Base-by-base conservation (phyloP, 768 basidiomycete species). In the Trametes cubensis region DNA sequence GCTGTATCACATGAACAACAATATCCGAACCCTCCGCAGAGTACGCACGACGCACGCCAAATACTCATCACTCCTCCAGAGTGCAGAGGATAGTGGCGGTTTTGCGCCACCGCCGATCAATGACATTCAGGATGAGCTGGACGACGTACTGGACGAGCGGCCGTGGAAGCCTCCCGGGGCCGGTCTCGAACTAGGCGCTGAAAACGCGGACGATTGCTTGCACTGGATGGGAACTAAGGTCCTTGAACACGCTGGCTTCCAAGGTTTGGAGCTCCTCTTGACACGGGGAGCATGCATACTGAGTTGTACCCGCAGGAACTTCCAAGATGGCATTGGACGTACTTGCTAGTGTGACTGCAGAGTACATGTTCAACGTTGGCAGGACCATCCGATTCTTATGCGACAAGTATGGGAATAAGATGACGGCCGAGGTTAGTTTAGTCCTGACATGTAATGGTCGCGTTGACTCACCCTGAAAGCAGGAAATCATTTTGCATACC, bases 401-500 rank as follows among this genome's bases (percentile, higher is more conserved):
- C 45, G 95, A 98, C 74, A 92, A 90, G 71, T 89, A 92, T 74
- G 83, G 84, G 2, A 77, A 82, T 50, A 83, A 81, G 23, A 94
- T 98, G 92, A 85, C 88, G 1, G 72, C 93, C 0, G 94, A 97
- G 85, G 95, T 95, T 58, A 60, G 82, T 70, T 39, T 18, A 23
- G 20, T 28, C 23, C 10, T 23, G 30, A 21, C 40, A 18, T 41
- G 15, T 11, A 18, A 5, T n/a, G 6, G 4, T n/a, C 18, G 7
- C 28, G 34, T 26, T 18, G 5, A n/a, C 34, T 52, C 14, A 40
- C 42, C 1, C 21, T 25, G 26, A 30, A 14, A 45, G n/a, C 61
- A 96, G 94, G 94, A 96, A 86, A 95, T 97, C 38, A 87, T 96
- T 40, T 81, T 95, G 2, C 94, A 96, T 72, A 90, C 93, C 0